Percentiles rank a stretch among this genome's conserved stretches.
These are phyloP conservation scores for Bertia moriformis DNA, from an alignment of 2,329 filamentous ascomycete genomes.

Conservation along the genomic window DNA sequence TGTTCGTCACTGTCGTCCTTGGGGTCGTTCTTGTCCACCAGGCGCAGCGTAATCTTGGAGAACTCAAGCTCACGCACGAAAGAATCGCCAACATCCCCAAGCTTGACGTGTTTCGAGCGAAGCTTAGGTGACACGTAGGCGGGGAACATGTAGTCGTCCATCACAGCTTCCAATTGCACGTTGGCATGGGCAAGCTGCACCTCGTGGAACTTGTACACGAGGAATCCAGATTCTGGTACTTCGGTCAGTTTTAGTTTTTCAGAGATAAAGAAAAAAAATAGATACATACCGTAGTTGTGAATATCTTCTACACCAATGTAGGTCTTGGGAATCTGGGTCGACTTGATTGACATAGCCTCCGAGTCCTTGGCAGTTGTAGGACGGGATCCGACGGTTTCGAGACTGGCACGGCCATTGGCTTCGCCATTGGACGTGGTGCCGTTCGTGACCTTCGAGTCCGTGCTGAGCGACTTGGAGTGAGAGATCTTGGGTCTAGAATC, in stretches of 20 bases:
- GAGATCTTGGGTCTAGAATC: background rate
- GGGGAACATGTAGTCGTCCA: conserved; percentile 89
- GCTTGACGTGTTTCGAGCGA: conserved; percentile 50
- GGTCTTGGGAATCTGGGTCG: background rate
- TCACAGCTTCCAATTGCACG: conserved; percentile 70
- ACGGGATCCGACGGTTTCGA: background rate
- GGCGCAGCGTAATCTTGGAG: conserved; percentile 75
- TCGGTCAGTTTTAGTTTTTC: conserved; percentile 66
- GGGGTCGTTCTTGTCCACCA: conserved; percentile 67
- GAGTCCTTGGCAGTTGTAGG: background rate
- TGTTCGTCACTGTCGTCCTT: conserved; percentile 58
- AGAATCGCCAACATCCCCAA: conserved; percentile 83
- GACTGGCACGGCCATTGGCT: background rate
- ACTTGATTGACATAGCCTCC: background rate
- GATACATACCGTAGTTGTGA: conserved; percentile 18
- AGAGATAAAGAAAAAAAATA: conserved; percentile 30
- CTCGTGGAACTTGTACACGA: conserved; percentile 90
- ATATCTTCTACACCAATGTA: background rate
- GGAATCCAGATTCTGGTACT: conserved; percentile 82
- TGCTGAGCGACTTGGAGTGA: background rate
- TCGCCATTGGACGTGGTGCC: background rate
- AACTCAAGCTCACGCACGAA: conserved; percentile 96
- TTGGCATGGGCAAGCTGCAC: conserved; percentile 67
- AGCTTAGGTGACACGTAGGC: conserved; percentile 72
- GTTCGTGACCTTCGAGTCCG: background rate